Base-by-base conservation (phyloP, 2,329 filamentous ascomycete genomes). In the Penicillium nordicum region DNA sequence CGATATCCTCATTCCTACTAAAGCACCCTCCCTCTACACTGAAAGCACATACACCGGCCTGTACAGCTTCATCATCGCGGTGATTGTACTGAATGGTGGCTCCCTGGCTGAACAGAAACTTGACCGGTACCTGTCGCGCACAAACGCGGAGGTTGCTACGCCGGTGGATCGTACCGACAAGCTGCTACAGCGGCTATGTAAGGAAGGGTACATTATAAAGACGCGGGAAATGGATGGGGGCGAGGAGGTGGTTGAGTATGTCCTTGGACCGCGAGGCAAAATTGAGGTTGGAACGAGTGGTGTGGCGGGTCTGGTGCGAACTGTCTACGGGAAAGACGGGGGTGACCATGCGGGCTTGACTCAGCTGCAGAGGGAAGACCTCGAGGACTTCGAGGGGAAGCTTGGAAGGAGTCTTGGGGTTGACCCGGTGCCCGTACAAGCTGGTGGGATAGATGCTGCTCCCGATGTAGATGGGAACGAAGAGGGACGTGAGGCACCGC, bases 11-110 rank as follows among this genome's bases (percentile, higher is more conserved):
- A 76, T 80, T 1, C 90, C 91, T 0, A 84, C 88, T 1, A 83
- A 81, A 53, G 83, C 85, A 8, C 86, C 88, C 0, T 87, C 84
- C 23, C 69, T 79, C 8, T 81, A 84, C 23, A 81, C 85, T 23
- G 93, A 97, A 69, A 85, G 87, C n/a, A 83, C 86, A 7, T 97
- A 97, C 70, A 81, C 86, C 0, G 93, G 84, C 0, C 80, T 99
- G 37, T 96, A 92, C 70, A 92, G 88, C 0, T 82, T 92, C 59
- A 79, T 96, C 1, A 84, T 97, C 9, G 80, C 90, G 0, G 76
- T 96, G 49, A 90, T 97, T 57, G 80, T 82, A 47, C 81, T 97
- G 4, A 79, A 78, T 10, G 86, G 83, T 59, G 87, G 87, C n/a
- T 87, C 89, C 4, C 81, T 99, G 2, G 83, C 85, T 27, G 91